Evolutionary conservation across 2,329 filamentous ascomycete species (phyloP).

Genomic region (Colletotrichum sidae): DNA sequence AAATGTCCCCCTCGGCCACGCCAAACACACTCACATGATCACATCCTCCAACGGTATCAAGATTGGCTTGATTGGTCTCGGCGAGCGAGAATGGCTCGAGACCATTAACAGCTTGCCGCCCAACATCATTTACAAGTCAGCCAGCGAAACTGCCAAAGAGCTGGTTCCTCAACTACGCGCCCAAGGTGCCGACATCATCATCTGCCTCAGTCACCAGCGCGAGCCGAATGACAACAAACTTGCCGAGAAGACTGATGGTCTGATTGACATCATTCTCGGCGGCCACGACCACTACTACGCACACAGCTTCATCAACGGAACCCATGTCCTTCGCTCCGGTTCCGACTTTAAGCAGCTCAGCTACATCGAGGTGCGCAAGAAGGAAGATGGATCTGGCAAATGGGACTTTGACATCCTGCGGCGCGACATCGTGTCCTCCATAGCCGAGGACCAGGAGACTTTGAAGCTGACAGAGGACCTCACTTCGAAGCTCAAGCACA

Average conservation of each 20-base stretch:
- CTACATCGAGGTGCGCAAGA: conserved; percentile 82
- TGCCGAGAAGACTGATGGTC: conserved; percentile 76
- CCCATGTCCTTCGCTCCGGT: conserved; percentile 87
- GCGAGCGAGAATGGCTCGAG: conserved; percentile 88
- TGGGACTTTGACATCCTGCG: conserved; percentile 87
- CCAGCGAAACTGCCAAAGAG: conserved; percentile 79
- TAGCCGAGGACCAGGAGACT: conserved; percentile 72
- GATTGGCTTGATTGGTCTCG: conserved; percentile 85
- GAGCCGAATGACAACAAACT: conserved; percentile 92
- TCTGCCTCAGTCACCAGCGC: conserved; percentile 86
- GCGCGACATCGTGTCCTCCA: conserved; percentile 77
- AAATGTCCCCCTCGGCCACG: conserved; percentile 79
- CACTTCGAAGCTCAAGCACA: conserved; percentile 78
- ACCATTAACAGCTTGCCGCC: conserved; percentile 90
- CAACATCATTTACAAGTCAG: conserved; percentile 83
- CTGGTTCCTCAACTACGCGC: conserved; percentile 78
- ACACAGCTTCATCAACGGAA: conserved; percentile 81
- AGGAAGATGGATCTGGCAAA: conserved; percentile 56
- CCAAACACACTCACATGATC: conserved; percentile 79
- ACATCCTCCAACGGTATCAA: conserved; percentile 87
- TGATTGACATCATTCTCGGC: conserved; percentile 87
- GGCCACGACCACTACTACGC: conserved; percentile 92
- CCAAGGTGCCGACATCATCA: conserved; percentile 83
- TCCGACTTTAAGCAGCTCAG: conserved; percentile 94
- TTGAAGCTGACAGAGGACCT: conserved; percentile 73